phyloP scores from a whole-genome alignment of 495 filamentous ascomycete species.

The Penicillium dipodomyicola region DNA sequence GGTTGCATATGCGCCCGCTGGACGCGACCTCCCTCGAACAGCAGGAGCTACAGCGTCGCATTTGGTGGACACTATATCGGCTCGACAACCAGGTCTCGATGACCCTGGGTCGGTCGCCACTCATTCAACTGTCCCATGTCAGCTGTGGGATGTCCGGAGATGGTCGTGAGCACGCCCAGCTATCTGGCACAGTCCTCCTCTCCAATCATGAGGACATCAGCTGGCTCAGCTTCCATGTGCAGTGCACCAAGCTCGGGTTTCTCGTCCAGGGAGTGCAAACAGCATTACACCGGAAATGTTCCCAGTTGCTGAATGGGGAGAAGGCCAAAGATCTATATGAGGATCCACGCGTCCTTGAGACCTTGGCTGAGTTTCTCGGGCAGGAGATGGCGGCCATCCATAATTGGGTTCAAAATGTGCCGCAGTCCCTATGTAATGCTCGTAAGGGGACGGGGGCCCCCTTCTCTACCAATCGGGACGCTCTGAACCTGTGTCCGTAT shows the following conservation, averaged over 20 bases:
- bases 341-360: constrained; percentile 10
- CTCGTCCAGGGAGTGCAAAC: constrained; percentile 37
- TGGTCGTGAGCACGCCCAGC: constrained; percentile 30
- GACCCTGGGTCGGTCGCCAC: constrained; percentile 53
- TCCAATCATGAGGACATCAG: constrained; percentile 37
- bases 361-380: constrained; percentile 31
- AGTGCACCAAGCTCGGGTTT: constrained; percentile 39
- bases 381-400: constrained; percentile 26
- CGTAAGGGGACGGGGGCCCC: constrained; percentile 34
- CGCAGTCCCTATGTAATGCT: constrained; percentile 34
- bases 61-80: constrained; percentile 53
- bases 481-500: constrained; percentile 39
- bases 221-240: constrained; percentile 40
- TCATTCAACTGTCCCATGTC: constrained; percentile 28
- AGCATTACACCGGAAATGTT: constrained; percentile 31
- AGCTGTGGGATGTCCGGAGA: constrained; percentile 43
- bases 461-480: constrained; percentile 42
- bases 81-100: constrained; percentile 49
- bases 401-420: constrained; percentile 35
- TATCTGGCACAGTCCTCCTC: constrained; percentile 40
- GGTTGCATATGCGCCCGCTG: constrained; percentile 38
- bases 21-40: not conserved
- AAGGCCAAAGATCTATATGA: constrained; percentile 13
- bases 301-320: constrained; percentile 14
- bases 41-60: constrained; percentile 41